A percentile compares a stretch with the other conserved stretches of the same genome.
phyloP scores from a whole-genome alignment of 129 eudicot species.

The Pseudognaphalium luteoalbum region DNA sequence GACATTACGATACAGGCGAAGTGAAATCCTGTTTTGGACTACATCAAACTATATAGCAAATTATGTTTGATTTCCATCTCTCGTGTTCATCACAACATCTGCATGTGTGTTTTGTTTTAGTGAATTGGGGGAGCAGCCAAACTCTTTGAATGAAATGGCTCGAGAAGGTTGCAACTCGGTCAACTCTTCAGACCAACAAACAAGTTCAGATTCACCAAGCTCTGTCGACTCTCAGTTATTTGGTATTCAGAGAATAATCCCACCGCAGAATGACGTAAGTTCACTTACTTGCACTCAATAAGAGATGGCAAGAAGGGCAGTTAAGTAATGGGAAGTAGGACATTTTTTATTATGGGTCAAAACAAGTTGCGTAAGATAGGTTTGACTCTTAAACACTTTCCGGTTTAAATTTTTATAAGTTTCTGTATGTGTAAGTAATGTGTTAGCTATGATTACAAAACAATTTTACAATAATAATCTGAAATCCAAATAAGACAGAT shows the following conservation, averaged over 20 bases:
- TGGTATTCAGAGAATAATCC: conserved; percentile 51
- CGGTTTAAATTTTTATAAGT: too few species aligned
- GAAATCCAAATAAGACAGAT: neutral
- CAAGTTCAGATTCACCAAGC: conserved; percentile 21
- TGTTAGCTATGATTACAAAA: neutral
- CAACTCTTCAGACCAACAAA: conserved; percentile 23
- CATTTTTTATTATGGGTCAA: neutral
- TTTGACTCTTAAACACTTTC: neutral
- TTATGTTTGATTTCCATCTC: neutral
- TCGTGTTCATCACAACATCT: conserved; percentile 8
- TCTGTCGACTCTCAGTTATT: conserved; percentile 29
- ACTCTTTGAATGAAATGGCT: conserved; percentile 32
- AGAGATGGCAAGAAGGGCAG: neutral
- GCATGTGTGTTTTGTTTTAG: conserved; percentile 29
- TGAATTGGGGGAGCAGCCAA: conserved; percentile 33
- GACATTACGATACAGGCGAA: too few species aligned
- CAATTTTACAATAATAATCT: neutral
- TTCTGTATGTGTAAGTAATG: neutral
- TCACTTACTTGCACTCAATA: neutral
- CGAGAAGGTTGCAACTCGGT: conserved; percentile 31
- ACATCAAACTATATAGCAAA: too few species aligned
- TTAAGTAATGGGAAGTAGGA: neutral
- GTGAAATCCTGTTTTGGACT: too few species aligned
- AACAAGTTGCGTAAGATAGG: neutral
- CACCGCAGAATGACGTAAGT: conserved; percentile 52